phyloP scores from a whole-genome alignment of 2,329 filamentous ascomycete genomes.

The Immersiporthe knoxdaviesiana region DNA sequence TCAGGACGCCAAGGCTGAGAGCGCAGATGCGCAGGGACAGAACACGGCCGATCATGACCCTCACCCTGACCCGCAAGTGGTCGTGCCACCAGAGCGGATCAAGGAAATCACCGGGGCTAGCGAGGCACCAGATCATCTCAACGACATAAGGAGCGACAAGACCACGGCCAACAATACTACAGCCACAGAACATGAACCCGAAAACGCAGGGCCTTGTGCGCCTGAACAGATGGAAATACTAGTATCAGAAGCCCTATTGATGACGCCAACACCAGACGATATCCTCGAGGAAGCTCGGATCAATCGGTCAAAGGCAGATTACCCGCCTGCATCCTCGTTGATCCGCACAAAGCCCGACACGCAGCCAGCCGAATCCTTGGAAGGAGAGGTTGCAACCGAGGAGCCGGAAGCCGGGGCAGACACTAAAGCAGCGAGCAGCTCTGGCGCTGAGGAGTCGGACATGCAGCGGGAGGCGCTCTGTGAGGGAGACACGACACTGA shows the following conservation, averaged over 20 bases:
- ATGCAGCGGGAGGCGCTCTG: slow-evolving; percentile 64
- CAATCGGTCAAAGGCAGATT: background rate
- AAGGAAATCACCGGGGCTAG: background rate
- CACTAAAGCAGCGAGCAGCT: slow-evolving; percentile 28
- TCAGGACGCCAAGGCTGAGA: slow-evolving; percentile 1
- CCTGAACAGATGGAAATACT: background rate
- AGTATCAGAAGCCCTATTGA: slow-evolving; percentile 21
- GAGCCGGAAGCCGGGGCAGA: background rate
- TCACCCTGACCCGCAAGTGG: too few relatives aligned
- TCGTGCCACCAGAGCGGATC: background rate
- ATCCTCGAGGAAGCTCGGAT: background rate
- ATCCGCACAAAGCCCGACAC: background rate
- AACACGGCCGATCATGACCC: background rate
- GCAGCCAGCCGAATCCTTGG: background rate
- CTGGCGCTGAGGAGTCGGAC: slow-evolving; percentile 30
- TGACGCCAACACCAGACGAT: slow-evolving; percentile 17
- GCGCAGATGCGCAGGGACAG: slow-evolving; percentile 19
- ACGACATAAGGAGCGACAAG: too few relatives aligned
- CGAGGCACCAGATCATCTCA: background rate
- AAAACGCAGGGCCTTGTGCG: background rate
- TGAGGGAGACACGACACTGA: slow-evolving; percentile 78
- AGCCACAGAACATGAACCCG: background rate
- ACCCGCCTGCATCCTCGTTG: background rate
- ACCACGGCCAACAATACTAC: background rate
- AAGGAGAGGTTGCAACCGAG: background rate